Conservation (phyloP, 768 basidiomycete species). For the Strobilomyces confusus region DNA sequence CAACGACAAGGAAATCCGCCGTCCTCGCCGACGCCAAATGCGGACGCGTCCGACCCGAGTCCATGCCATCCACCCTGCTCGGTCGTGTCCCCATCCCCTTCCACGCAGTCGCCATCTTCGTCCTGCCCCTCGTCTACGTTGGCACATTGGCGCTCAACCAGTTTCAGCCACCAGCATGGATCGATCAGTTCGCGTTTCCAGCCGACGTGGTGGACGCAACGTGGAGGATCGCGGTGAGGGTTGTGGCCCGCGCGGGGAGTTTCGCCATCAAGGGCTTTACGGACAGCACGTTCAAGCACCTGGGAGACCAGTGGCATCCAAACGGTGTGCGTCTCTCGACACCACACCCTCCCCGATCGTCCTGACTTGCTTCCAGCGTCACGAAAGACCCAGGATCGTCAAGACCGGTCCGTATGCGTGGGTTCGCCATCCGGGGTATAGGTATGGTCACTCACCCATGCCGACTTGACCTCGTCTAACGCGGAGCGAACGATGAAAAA, state of each 20-base stretch:
- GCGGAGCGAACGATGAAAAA: conserved; percentile 1
- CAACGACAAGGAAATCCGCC: too few species aligned
- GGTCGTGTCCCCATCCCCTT: too few species aligned
- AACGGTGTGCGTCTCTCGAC: conserved; percentile 18
- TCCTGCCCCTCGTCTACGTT: conserved; percentile 24
- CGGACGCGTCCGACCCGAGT: too few species aligned
- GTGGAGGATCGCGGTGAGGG: conserved; percentile 10
- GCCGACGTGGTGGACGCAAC: conserved; percentile 2
- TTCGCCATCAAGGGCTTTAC: conserved; percentile 5
- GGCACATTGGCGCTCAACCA: conserved; percentile 20
- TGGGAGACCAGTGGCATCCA: conserved; percentile 29
- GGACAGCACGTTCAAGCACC: background rate
- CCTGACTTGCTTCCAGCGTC: conserved; percentile 15
- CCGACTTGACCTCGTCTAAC: background rate
- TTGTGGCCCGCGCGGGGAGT: conserved; percentile 19
- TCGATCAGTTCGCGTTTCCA: conserved; percentile 19
- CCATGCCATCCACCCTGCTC: too few species aligned
- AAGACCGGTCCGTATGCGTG: conserved; percentile 32
- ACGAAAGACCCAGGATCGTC: conserved; percentile 30
- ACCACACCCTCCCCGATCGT: too few species aligned
- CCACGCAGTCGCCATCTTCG: too few species aligned
- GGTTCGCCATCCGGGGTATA: conserved; percentile 10
- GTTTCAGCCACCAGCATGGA: conserved; percentile 31
- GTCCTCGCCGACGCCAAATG: too few species aligned
- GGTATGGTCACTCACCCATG: conserved; percentile 12